phyloP scores from a whole-genome alignment of 768 basidiomycete species.

The Calocera cornea region DNA sequence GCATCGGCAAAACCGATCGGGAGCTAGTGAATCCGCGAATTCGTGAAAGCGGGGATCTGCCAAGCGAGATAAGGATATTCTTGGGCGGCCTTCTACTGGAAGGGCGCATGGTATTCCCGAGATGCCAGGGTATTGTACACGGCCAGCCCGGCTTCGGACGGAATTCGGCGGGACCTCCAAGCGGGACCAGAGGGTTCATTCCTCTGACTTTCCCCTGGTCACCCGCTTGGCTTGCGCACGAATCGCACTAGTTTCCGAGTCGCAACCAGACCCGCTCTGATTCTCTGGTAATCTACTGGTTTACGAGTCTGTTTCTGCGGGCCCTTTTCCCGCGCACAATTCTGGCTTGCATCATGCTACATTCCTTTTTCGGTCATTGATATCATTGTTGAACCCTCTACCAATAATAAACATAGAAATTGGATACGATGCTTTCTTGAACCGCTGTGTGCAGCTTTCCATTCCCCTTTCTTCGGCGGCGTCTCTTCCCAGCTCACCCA shows the following conservation, averaged over 20 bases:
- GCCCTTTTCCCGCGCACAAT: too few relatives aligned
- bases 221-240: neutral
- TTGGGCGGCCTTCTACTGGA: too few relatives aligned
- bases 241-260: neutral
- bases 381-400: too few relatives aligned
- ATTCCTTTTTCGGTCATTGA: too few relatives aligned
- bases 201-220: neutral
- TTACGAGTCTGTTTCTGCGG: too few relatives aligned
- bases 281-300: neutral
- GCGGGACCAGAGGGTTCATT: neutral
- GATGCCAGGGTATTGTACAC: neutral
- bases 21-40: too few relatives aligned
- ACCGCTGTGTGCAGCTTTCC: neutral
- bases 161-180: neutral
- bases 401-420: neutral
- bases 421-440: neutral
- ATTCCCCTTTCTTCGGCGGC: neutral
- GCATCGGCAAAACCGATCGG: too few relatives aligned
- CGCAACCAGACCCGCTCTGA: neutral
- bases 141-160: neutral
- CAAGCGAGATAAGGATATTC: too few relatives aligned
- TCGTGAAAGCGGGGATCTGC: too few relatives aligned
- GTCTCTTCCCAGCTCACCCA: neutral
- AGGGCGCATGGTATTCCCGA: too few relatives aligned
- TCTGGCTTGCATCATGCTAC: too few relatives aligned